Evolutionary conservation across 2,329 filamentous ascomycete species (phyloP), one percentile per base, ranked within the genome.

Genomic region (Chlorencoelia australis): DNA sequence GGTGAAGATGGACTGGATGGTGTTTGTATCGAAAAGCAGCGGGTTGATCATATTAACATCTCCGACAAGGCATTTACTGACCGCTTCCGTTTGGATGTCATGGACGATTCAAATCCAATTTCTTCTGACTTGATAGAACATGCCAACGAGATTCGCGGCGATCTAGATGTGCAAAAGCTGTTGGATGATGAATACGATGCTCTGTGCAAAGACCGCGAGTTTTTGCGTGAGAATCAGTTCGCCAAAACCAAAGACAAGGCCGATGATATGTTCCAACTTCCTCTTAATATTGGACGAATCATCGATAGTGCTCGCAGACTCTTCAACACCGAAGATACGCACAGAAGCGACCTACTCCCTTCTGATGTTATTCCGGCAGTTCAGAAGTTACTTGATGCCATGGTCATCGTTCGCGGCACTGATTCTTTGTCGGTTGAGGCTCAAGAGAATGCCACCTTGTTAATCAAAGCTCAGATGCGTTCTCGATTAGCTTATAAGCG

Each of bases 1-100:
- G 91, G 91, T 55, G 91, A 98, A 59, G 93, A 98, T 60, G 93
- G 91, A 54, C 72, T 96, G 6, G 93, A 98, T 59, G 93, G 84
- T 55, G 82, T 83, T 47, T 76, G 81, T 59, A 96, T 99, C 40
- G 91, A 99, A 65, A 85, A 87, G 53, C 93, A 98, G 61, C 75
- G 75, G 37, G 75, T 98, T 46, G 86, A 94, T 51, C 80, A 84
- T 55, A 82, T 96, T 58, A 81, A 79, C 47, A 78, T 85, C 59
- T 86, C 85, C 2, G 71, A 86, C 50, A 67, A 70, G 29, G 75
- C 79, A 29, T 94, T 98, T 52, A 79, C 84, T 51, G 71, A 79
- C 45, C 79, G 81, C 35, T 98, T 83, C 67, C 79, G 80, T 35
- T 69, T 98, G 37, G 88, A 98, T 61, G 75, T 94, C 28, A 89